Percentiles rank a stretch among this genome's conserved stretches.
Conservation (phyloP, 306 rosid genomes). For the Vigna reflexopilosa region DNA sequence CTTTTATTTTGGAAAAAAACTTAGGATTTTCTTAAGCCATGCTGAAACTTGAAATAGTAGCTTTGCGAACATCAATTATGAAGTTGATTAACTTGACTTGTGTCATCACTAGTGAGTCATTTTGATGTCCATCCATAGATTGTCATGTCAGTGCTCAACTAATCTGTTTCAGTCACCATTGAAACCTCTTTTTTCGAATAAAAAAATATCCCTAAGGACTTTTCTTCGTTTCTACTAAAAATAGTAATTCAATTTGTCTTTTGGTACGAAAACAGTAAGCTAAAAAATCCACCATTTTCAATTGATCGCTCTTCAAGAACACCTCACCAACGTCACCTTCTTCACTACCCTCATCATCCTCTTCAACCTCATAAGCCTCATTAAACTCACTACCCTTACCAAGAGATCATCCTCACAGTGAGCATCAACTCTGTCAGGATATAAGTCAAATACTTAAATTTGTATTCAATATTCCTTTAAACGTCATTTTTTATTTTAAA, state of each 20-base stretch:
- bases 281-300: too few species aligned
- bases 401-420: too few species aligned
- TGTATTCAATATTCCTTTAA: too few species aligned
- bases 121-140: background rate
- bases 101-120: constrained; percentile 8
- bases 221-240: background rate
- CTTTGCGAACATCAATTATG: background rate
- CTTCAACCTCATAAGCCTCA: too few species aligned
- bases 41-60: background rate
- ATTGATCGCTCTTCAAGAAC: too few species aligned
- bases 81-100: constrained; percentile 18
- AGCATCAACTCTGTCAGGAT: too few species aligned
- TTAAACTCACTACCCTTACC: too few species aligned
- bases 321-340: too few species aligned
- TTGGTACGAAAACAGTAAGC: background rate
- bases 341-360: too few species aligned
- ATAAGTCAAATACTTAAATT: too few species aligned
- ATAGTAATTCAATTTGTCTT: background rate
- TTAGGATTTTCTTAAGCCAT: background rate
- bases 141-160: constrained; percentile 22
- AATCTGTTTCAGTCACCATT: background rate
- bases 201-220: background rate
- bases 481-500: too few species aligned
- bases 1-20: too few species aligned
- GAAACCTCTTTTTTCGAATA: background rate